Conservation (phyloP, 2,329 filamentous ascomycete species). For the Penicillium palitans region DNA sequence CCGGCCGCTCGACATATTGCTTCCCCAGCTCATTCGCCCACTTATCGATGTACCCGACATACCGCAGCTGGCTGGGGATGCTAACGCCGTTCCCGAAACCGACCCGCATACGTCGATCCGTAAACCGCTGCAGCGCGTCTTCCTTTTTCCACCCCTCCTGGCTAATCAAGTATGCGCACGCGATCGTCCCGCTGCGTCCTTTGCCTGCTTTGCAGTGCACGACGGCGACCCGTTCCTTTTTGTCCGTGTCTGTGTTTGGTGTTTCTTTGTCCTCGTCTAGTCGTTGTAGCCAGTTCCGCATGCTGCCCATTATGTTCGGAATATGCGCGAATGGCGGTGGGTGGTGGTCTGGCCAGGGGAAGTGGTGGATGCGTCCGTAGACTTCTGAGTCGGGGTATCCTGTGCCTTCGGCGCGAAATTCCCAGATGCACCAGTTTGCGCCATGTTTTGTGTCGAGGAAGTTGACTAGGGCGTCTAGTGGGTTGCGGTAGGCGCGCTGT, state of each 20-base stretch:
- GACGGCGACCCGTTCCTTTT: conserved; percentile 68
- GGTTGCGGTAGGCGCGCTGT: conserved; percentile 89
- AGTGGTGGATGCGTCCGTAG: conserved; percentile 81
- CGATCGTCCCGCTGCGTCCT: conserved; percentile 83
- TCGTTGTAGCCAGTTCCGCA: conserved; percentile 78
- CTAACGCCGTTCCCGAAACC: conserved; percentile 87
- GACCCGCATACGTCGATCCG: conserved; percentile 81
- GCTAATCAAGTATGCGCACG: conserved; percentile 85
- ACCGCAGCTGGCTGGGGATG: conserved; percentile 88
- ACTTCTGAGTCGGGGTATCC: conserved; percentile 92
- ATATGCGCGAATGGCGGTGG: conserved; percentile 89
- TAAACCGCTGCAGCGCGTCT: conserved; percentile 68
- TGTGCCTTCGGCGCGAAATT: conserved; percentile 94
- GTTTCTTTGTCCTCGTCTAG: conserved; percentile 27
- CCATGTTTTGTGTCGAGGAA: conserved; percentile 87
- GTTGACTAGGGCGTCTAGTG: conserved; percentile 78
- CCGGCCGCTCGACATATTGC: conserved; percentile 74
- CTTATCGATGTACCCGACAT: conserved; percentile 82
- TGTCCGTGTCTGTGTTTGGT: conserved; percentile 25
- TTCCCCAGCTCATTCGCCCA: conserved; percentile 74
- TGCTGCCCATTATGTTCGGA: conserved; percentile 84
- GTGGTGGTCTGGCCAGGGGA: conserved; percentile 96
- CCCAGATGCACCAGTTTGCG: conserved; percentile 90
- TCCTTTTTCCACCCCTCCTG: conserved; percentile 72
- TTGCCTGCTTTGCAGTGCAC: conserved; percentile 98